Base-by-base conservation (phyloP, 2,329 filamentous ascomycete genomes). In the Anthostomella pinea region DNA sequence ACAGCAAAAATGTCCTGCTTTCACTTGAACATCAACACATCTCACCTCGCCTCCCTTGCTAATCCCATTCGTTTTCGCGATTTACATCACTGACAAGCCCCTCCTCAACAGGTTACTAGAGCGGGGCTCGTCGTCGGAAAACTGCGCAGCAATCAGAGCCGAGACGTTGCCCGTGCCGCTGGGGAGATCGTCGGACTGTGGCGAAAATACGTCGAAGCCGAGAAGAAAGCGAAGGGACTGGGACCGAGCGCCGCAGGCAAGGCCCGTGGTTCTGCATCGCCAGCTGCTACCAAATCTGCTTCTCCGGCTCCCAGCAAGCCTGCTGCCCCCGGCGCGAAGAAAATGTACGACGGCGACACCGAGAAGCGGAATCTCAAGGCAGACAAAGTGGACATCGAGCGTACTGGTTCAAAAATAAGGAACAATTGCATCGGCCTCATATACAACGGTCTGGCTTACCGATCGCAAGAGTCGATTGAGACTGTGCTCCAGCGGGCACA, bases 101-200 rank as follows among this genome's bases (percentile, higher is more conserved):
- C n/a, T n/a, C n/a, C n/a, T n/a, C n/a, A n/a, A 35, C 43, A 84
- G 81, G 74, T 85, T 26, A 97, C 91, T n/a, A 86, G 85, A 53
- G 91, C 95, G 33, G 93, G 93, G 53, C 83, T 95, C 49, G 81
- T 85, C 33, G 86, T 97, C 46, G 91, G 90, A 62, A 91, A 89
- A 61, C 78, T 83, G 33, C 74, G 81, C 35, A 66, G 85, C 43
- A 89, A 94, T 62, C 64, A 81, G 39, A 85, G 94, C 70, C 89
- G 87, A 62, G 81, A 90, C 27, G 84, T 97, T 51, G 81, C 83
- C 30, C 77, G 79, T 33, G 72, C 87, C 27, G 89, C 93, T 3
- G 74, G 77, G 41, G 86, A 90, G 56, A 85, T 97, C 38, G 89
- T 98, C 34, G 77, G 75, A 45, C 94, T 90, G 63, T 95, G 88